A percentile compares a stretch with the other conserved stretches of the same genome.
These are phyloP conservation scores for Claviceps sp. DNA, from an alignment of 2,329 filamentous ascomycete species.

Conservation along the genomic window DNA sequence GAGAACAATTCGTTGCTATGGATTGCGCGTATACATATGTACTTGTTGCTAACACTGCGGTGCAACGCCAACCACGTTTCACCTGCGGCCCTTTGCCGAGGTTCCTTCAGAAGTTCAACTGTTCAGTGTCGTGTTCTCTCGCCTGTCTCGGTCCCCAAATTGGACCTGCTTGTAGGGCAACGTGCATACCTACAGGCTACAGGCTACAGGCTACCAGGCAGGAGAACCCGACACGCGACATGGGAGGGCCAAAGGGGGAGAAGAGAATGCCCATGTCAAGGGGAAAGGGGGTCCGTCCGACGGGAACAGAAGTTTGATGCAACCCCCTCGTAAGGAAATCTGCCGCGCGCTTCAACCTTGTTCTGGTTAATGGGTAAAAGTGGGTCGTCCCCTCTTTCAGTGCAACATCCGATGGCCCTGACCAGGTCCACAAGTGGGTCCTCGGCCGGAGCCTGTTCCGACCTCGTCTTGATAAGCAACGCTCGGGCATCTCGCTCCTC, in stretches of 20 bases:
- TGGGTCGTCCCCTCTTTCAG: neutral
- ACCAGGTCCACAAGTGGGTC: no score
- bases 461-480: no score
- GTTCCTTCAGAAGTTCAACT: neutral
- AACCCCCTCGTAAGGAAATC: neutral
- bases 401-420: conserved; percentile 2
- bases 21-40: no score
- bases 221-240: neutral
- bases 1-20: neutral
- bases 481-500: no score
- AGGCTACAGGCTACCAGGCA: neutral
- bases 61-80: conserved; percentile 9
- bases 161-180: neutral
- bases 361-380: neutral
- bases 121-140: neutral
- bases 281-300: no score
- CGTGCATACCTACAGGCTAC: neutral
- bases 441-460: no score
- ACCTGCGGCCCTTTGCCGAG: neutral
- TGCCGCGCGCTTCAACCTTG: conserved; percentile 3
- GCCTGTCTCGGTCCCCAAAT: neutral
- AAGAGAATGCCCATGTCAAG: neutral
- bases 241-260: neutral
- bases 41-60: conserved; percentile 1
- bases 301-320: no score